Base-by-base conservation (phyloP, 169 alveolate genomes). In the Plasmodium inui region DNA sequence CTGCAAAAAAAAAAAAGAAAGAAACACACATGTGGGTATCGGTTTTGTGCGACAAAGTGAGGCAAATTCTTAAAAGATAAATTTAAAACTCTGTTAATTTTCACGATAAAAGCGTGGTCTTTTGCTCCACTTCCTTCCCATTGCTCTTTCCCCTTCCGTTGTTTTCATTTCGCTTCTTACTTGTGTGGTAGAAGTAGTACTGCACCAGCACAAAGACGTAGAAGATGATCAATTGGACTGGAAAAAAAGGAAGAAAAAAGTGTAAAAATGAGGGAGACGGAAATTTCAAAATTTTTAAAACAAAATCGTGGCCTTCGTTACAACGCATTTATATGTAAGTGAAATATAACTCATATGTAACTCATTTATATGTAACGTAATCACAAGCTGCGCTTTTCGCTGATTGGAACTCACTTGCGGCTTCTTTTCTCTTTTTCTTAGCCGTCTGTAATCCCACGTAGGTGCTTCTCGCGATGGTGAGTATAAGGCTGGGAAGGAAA, bases 381-480 rank as follows among this genome's bases (percentile, higher is more conserved):
- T 50, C 7, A 50, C 1, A 50, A 44, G n/a, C 17, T 50, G 61
- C 1, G 72, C 70, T 14, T 9, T 61, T 14, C 61, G 22, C 4
- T 82, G 34, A 30, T 28, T 85, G 19, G 12, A 19, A 46, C 70
- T 86, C 53, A 86, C 93, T 14, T 74, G 83, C 7, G 7, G 93
- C 93, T 46, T 86, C 93, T 71, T 73, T 84, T 44, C 57, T 86
- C 61, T 74, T 86, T 76, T 86, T 86, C 86, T 86, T 86, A 10
- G 88, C 93, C 44, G 53, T 74, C 46, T 53, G 76, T 70, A 86
- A 19, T 86, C 93, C 93, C 79, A 74, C 53, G 32, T 86, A 86
- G 12, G 37, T 50, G 83, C 84, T 50, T 74, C 81, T 86, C 28
- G 82, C 9, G 46, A 57, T 32, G 76, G 93, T 17, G 67, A 50